phyloP scores from a whole-genome alignment of 2,329 filamentous ascomycete genomes.

The Microdochium nivale region DNA sequence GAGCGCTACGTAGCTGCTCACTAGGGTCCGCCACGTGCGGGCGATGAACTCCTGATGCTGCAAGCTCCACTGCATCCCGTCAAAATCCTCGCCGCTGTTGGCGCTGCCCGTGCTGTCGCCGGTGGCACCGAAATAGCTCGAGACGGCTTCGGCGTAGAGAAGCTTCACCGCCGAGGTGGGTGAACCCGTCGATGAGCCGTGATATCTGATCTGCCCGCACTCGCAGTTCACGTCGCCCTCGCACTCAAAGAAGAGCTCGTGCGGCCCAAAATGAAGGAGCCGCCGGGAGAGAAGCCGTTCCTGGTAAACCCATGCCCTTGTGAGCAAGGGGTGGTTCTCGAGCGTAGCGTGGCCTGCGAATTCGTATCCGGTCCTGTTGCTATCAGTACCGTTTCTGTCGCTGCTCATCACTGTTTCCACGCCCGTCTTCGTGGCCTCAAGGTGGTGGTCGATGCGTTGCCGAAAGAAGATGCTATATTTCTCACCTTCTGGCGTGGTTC shows the following conservation, averaged over 20 bases:
- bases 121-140: background rate
- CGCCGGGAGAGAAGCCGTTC: constrained; percentile 4
- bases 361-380: background rate
- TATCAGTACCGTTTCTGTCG: background rate
- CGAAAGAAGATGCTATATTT: constrained; percentile 2
- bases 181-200: background rate
- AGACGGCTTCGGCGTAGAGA: background rate
- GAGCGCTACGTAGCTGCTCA: constrained; percentile 3
- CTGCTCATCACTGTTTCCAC: too few species aligned
- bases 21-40: constrained; percentile 5
- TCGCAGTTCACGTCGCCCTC: background rate
- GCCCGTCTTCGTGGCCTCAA: background rate
- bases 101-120: background rate
- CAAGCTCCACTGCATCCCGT: background rate
- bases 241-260: constrained; percentile 7
- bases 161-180: background rate
- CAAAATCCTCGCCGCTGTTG: background rate
- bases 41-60: constrained; percentile 2
- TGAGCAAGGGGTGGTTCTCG: constrained; percentile 2
- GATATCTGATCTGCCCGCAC: background rate
- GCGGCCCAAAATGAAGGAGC: constrained; percentile 3
- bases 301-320: constrained; percentile 5
- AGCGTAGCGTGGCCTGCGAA: background rate
- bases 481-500: constrained; percentile 1
- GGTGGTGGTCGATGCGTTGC: constrained; percentile 3